Evolutionary conservation across 177 flowering plant species (phyloP), one percentile per base, ranked within the genome.

Genomic region (Tripterygium wilfordii): DNA sequence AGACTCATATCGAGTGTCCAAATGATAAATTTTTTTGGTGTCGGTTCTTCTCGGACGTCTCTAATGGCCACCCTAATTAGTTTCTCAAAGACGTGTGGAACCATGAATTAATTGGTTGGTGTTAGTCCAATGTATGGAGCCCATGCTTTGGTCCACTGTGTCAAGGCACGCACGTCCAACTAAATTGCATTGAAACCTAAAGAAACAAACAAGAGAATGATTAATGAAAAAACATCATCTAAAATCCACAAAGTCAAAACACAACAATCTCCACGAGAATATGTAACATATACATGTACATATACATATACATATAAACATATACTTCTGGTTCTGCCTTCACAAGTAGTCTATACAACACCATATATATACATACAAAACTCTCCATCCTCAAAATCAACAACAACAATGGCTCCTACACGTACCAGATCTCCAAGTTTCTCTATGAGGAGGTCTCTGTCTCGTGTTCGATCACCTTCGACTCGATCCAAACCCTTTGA

Each of bases 401-500:
- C n/a, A n/a, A n/a, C n/a, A n/a, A n/a, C n/a, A n/a, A 38, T 38
- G 42, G 42, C 24, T 38, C 12, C 42, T 6, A 4, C 10, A 18
- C 24, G 42, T 10, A 19, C 42, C 5, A 20, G 24, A 38, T 38
- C 20, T 2, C 42, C 42, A 1, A 38, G 10, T 18, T 20, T 38
- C 2, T 20, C 13, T 20, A 14, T 38, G 4, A 38, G 42, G 2
- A 22, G 24, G n/a, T 38, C 42, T 13, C 18, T 20, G 42, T 12
- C 24, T 38, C 42, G 42, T 18, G 42, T 38, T 38, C 23, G 32
- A 33, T 26, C 48, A n/a, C 48, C 35, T 0, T 18, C 32, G 17
- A 5, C 18, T 45, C 36, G 36, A 8, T 2, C 36, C 6, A 25
- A 28, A 17, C 26, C 53, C 22, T 4, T 9, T 19, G 17, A 32